Base-by-base conservation (phyloP, 2,329 filamentous ascomycete species). In the Anthostomella pinea region DNA sequence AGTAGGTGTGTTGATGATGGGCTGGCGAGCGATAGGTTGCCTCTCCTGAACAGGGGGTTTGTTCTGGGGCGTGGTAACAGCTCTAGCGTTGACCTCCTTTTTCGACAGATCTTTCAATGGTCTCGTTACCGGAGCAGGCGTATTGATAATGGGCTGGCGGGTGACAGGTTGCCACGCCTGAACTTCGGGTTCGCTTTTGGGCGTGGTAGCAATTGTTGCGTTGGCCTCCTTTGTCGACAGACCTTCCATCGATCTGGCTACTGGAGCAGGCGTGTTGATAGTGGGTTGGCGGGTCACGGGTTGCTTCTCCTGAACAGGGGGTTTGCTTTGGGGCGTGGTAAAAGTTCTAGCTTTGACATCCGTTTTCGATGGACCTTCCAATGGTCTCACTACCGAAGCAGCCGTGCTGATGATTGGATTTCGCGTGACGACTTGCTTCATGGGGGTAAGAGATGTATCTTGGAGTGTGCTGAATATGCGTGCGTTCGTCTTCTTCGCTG, bases 61-160 rank as follows among this genome's bases (percentile, higher is more conserved):
- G 29, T 33, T 32, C 10, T 33, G 27, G 19, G 33, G 36, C 15
- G 26, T 29, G 8, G 31, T 27, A 10, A 22, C 27, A 19, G 11
- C 21, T 33, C 35, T 46, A 6, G 39, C 27, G 29, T 45, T 46
- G 26, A 40, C 10, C 8, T 39, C 28, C 6, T 32, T 39, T 11
- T 24, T 14, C 20, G 25, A 25, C 19, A 48, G 30, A 14, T 23
- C 8, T 30, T n/a, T n/a, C n/a, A n/a, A n/a, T n/a, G n/a, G n/a
- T n/a, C n/a, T n/a, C n/a, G n/a, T n/a, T n/a, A n/a, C n/a, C 41
- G 45, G 14, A 46, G 43, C 19, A 43, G 42, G 19, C 10, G 32
- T n/a, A 23, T 42, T 11, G 24, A 25, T 36, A 35, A n/a, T n/a
- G n/a, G n/a, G n/a, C n/a, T n/a, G n/a, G n/a, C n/a, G n/a, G n/a